phyloP scores from a whole-genome alignment of 371 early-diverging fungal genomes.

The Blastocladiella emersonii region DNA sequence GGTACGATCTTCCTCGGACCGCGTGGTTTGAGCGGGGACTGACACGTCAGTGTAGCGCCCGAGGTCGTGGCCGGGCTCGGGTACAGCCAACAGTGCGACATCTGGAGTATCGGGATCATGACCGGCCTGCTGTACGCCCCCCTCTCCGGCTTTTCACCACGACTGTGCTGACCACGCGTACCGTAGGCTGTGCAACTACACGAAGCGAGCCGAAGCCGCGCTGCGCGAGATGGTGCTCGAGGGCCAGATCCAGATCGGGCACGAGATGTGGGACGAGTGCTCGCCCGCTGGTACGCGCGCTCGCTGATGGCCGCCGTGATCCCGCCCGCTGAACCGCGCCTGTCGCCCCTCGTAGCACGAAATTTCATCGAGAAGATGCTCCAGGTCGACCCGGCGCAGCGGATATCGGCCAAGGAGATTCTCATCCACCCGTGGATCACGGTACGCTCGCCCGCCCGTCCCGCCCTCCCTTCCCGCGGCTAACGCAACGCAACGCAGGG shows the following conservation, averaged over 20 bases:
- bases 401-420: slow-evolving; percentile 12
- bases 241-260: not conserved
- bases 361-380: slow-evolving; percentile 10
- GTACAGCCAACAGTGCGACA: slow-evolving; percentile 13
- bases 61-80: slow-evolving; percentile 12
- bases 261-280: slow-evolving; percentile 2
- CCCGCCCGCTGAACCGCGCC: too few species aligned
- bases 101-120: slow-evolving; percentile 15
- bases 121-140: slow-evolving; percentile 8
- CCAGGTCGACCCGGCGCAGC: slow-evolving; percentile 8
- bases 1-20: slow-evolving; percentile 6
- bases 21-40: too few species aligned
- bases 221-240: not conserved
- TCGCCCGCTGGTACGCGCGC: slow-evolving; percentile 5
- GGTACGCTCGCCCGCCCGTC: not conserved
- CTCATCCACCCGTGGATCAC: slow-evolving; percentile 12
- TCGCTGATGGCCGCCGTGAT: too few species aligned
- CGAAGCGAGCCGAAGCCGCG: not conserved
- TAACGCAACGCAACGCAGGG: not conserved
- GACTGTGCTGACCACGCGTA: not conserved
- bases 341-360: not conserved
- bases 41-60: slow-evolving; percentile 8
- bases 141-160: not conserved
- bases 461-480: not conserved
- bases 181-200: slow-evolving; percentile 8